Conservation (phyloP, 2,329 filamentous ascomycete species). For the Pseudocercospora musae region DNA sequence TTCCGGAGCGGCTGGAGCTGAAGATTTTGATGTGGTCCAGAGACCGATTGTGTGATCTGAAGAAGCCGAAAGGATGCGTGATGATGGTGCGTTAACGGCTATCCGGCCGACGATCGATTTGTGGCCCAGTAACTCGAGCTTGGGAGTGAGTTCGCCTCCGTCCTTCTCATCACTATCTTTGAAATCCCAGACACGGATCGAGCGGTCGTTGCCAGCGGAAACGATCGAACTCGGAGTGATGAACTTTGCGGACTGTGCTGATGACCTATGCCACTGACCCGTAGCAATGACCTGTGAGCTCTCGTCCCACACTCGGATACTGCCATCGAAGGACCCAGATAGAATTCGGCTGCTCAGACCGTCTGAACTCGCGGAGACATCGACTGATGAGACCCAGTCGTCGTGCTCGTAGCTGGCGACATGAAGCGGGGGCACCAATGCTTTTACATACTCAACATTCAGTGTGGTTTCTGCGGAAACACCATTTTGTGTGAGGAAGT, state of each 20-base stretch:
- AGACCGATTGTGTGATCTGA: conserved; percentile 80
- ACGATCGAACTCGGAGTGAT: conserved; percentile 68
- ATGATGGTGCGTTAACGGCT: conserved; percentile 68
- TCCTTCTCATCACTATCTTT: conserved; percentile 48
- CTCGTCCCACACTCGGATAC: conserved; percentile 84
- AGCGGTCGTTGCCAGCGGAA: conserved; percentile 79
- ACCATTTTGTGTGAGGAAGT: conserved; percentile 81
- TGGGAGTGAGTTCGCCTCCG: conserved; percentile 58
- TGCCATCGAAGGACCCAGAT: conserved; percentile 91
- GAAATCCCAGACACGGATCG: conserved; percentile 88
- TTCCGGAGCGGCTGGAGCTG: conserved; percentile 69
- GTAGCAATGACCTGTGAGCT: conserved; percentile 82
- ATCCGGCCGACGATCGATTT: conserved; percentile 70
- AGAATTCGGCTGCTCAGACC: conserved; percentile 67
- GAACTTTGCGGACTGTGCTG: conserved; percentile 80
- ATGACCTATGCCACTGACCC: conserved; percentile 68
- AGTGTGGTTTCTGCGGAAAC: conserved; percentile 85
- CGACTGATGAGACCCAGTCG: conserved; percentile 89
- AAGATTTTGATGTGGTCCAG: conserved; percentile 78
- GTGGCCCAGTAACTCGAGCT: conserved; percentile 81
- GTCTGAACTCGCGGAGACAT: conserved; percentile 67
- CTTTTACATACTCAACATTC: conserved; percentile 88
- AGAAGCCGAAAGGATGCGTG: conserved; percentile 79
- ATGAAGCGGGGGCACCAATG: conserved; percentile 82
- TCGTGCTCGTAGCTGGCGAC: conserved; percentile 94